A percentile compares a stretch with the other conserved stretches of the same genome.
These are phyloP conservation scores for Kandelia obovata DNA, from an alignment of 345 rosid species.

Conservation along the genomic window DNA sequence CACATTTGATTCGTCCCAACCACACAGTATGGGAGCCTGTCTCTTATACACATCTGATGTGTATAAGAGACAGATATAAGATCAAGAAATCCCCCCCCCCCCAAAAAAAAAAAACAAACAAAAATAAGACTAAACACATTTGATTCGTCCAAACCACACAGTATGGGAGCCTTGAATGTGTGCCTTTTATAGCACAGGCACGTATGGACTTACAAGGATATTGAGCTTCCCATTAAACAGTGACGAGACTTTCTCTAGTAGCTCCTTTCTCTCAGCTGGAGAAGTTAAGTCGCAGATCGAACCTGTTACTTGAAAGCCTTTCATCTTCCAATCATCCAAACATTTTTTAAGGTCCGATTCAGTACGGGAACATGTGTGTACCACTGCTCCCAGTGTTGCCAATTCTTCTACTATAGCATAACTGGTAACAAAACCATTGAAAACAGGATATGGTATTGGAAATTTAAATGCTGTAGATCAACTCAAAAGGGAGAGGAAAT, in stretches of 20 bases:
- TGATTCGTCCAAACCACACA: too few relatives aligned
- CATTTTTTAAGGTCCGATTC: conserved; percentile 8
- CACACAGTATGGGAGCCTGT: too few relatives aligned
- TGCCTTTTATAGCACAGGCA: background rate
- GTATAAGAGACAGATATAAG: too few relatives aligned
- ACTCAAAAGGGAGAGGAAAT: background rate
- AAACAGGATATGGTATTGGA: too few relatives aligned
- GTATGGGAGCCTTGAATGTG: too few relatives aligned
- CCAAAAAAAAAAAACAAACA: background rate
- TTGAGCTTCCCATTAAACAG: conserved; percentile 15
- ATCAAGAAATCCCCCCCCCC: background rate
- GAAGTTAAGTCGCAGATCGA: conserved; percentile 18
- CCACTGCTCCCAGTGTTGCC: conserved; percentile 18
- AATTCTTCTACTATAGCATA: conserved; percentile 24
- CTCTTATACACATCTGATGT: too few relatives aligned
- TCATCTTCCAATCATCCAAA: conserved; percentile 12
- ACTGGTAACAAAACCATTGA: background rate
- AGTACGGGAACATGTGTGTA: conserved; percentile 17
- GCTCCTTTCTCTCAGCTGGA: conserved; percentile 10
- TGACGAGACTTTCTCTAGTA: conserved; percentile 12
- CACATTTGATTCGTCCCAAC: too few relatives aligned
- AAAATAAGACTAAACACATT: background rate
- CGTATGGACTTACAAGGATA: conserved; percentile 15
- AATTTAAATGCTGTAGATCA: too few relatives aligned
- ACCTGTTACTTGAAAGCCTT: conserved; percentile 25